phyloP scores from a whole-genome alignment of 306 rosid species.

The barrel medic (Medicago truncatula) region DNA sequence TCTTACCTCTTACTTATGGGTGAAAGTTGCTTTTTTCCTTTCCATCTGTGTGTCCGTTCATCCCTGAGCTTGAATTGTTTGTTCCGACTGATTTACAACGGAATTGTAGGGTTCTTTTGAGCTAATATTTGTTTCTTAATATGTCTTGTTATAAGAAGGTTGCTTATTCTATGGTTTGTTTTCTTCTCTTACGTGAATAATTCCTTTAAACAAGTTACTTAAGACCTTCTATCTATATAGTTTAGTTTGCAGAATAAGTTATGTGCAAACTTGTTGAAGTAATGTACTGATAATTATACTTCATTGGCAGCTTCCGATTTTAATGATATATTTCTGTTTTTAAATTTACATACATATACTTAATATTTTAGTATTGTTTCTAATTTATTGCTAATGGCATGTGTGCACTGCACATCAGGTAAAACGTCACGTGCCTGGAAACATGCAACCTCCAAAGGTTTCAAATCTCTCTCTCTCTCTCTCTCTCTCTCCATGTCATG shows the following conservation, averaged over 20 bases:
- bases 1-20: background rate
- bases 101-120: background rate
- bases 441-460: slow-evolving; percentile 61
- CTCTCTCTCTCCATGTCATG: background rate
- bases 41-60: background rate
- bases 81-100: background rate
- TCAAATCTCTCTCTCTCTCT: slow-evolving; percentile 9
- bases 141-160: background rate
- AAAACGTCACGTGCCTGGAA: slow-evolving; percentile 49
- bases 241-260: slow-evolving; percentile 1
- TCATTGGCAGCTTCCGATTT: slow-evolving; percentile 17
- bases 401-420: slow-evolving; percentile 54
- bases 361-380: slow-evolving; percentile 14
- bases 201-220: background rate
- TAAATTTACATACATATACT: slow-evolving; percentile 26
- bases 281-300: slow-evolving; percentile 14
- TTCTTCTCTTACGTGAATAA: background rate
- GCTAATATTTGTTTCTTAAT: background rate
- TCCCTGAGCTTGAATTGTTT: background rate
- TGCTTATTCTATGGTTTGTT: background rate
- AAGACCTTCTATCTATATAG: background rate
- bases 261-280: slow-evolving; percentile 12
- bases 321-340: slow-evolving; percentile 24
- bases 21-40: background rate
- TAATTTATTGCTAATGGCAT: slow-evolving; percentile 34